These are phyloP conservation scores for Heritiera fomes DNA, from an alignment of 345 rosid genomes.

Conservation along the genomic window DNA sequence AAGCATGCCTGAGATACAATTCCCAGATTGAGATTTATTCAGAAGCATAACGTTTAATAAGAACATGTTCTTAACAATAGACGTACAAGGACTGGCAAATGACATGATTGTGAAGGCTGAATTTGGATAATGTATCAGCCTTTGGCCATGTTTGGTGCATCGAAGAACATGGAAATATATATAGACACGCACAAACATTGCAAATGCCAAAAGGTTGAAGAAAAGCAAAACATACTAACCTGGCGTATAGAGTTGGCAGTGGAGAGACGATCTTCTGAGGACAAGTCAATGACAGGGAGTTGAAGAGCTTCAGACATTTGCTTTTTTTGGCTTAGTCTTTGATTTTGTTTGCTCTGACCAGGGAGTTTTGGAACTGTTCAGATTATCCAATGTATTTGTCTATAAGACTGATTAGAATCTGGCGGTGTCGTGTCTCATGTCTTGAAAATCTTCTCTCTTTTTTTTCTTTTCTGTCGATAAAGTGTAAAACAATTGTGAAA, in stretches of 20 bases:
- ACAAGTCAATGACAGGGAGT: conserved; percentile 54
- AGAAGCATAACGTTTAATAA: not conserved
- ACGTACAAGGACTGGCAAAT: not conserved
- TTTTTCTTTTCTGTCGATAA: no score
- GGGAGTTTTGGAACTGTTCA: no score
- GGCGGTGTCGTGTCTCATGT: no score
- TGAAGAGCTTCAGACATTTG: conserved; percentile 22
- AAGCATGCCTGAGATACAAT: conserved; percentile 56
- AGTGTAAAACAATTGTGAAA: no score
- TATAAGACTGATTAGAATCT: no score
- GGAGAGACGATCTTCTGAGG: conserved; percentile 43
- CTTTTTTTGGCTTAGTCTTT: not conserved
- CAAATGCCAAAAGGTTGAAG: not conserved
- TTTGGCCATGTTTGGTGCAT: not conserved
- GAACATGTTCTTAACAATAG: not conserved
- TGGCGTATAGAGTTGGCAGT: conserved; percentile 50
- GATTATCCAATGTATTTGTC: no score
- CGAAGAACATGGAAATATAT: not conserved
- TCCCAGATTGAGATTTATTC: not conserved
- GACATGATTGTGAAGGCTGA: not conserved
- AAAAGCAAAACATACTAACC: conserved; percentile 26
- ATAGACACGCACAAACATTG: no score
- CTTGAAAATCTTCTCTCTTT: no score
- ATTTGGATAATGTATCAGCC: not conserved
- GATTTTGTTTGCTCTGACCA: no score